Base-by-base conservation (phyloP, 208 protist genomes). In the Perkinsela sp. region DNA sequence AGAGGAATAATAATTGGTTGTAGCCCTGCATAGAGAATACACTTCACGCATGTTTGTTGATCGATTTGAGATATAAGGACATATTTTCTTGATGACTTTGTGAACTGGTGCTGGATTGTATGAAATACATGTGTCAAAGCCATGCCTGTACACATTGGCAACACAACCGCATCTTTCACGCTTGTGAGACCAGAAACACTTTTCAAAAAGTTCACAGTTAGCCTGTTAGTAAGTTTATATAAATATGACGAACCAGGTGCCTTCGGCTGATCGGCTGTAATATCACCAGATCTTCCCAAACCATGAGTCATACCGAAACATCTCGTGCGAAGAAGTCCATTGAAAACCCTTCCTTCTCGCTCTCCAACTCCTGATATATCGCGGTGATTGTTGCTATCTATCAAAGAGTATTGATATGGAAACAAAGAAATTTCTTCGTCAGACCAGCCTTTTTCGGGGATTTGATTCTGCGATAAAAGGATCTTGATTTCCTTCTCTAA, bases 11-110 rank as follows among this genome's bases (percentile, higher is more conserved):
- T 72, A 22, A 78, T 68, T 16, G 89, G 74, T 13, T 72, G 57
- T 29, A 89, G 73, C 0, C 87, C 89, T 29, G 88, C 87, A 1
- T 84, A 78, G 0, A 85, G 73, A 32, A 98, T 95, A 40, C 89
- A 92, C 81, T 98, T 98, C 28, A 97, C 77, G 30, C 88, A 93
- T 30, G 93, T 94, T 74, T 98, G 97, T 74, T 98, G 94, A 75
- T 98, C 95, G 29, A 97, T 91, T 31, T 95, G 81, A 0, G 88
- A 78, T 89, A 90, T 97, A 22, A 98, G 68, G 1, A 98, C 93
- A 76, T 85, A 92, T 30, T 76, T 48, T 71, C 30, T 32, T 40
- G 66, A 16, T 66, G 13, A 32, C 67, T 30, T 1, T 31, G 29
- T 75, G 70, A 6, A 66, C 29, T 31, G 68, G 66, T 81, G 71